These are phyloP conservation scores for Nakazawaea sp. DNA, from an alignment of 805 yeast species.

Conservation along the genomic window DNA sequence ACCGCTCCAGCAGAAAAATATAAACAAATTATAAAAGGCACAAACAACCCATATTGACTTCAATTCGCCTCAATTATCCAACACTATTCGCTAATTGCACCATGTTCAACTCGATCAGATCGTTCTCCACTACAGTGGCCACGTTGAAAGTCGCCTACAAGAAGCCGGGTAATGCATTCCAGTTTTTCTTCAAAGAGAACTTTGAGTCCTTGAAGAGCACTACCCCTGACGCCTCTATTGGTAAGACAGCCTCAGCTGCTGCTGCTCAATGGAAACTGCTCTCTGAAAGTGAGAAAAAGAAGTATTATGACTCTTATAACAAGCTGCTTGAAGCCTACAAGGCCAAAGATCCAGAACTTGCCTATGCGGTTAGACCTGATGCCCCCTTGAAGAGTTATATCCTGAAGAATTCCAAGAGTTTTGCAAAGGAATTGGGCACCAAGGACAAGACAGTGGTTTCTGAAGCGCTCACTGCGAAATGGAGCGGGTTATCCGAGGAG, in stretches of 20 bases:
- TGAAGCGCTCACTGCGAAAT: neutral
- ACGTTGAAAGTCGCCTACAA: constrained; percentile 5
- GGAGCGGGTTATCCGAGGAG: neutral
- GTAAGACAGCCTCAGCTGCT: too few species aligned
- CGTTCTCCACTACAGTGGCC: neutral
- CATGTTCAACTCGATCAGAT: constrained; percentile 1
- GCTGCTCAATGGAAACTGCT: constrained; percentile 2
- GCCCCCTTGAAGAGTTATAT: neutral
- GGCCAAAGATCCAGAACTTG: constrained; percentile 4
- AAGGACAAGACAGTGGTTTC: neutral
- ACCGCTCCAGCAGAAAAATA: too few species aligned
- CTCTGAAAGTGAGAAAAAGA: neutral
- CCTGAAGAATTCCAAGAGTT: neutral
- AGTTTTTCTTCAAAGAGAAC: constrained; percentile 1
- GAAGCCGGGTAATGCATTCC: neutral
- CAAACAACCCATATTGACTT: too few species aligned
- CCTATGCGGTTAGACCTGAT: constrained; percentile 6
- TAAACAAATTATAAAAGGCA: too few species aligned
- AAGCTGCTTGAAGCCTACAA: constrained; percentile 2
- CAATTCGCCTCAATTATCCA: too few species aligned
- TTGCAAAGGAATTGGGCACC: constrained; percentile 1
- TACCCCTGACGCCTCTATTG: neutral
- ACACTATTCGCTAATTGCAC: too few species aligned
- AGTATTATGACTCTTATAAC: neutral
- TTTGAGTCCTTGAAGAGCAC: neutral